Evolutionary conservation across 1,284 basidiomycete species (phyloP).

Genomic region (Pulveroboletus sp.): DNA sequence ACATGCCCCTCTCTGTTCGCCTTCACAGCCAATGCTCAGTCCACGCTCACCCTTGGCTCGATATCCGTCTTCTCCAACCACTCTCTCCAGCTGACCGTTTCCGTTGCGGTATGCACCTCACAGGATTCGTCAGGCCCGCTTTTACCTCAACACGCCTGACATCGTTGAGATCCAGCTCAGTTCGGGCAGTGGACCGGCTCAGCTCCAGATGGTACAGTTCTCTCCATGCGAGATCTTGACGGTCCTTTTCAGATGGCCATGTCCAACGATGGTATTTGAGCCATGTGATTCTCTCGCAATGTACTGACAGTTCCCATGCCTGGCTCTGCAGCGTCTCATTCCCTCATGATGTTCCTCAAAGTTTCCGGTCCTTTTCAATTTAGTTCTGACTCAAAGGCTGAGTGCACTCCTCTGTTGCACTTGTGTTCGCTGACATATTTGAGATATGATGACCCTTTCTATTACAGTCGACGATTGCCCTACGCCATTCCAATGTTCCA

Average conservation of each 20-base stretch:
- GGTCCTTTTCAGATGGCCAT: slow-evolving; percentile 58
- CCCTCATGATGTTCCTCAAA: too few relatives aligned
- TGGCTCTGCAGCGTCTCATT: slow-evolving; percentile 80
- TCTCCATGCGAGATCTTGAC: slow-evolving; percentile 49
- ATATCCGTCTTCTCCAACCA: slow-evolving; percentile 37
- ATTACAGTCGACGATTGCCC: too few relatives aligned
- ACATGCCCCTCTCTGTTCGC: background rate
- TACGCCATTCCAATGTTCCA: too few relatives aligned
- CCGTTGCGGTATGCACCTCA: slow-evolving; percentile 57
- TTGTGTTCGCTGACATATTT: too few relatives aligned
- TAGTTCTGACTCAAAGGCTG: too few relatives aligned
- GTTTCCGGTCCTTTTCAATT: too few relatives aligned
- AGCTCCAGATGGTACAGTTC: slow-evolving; percentile 47
- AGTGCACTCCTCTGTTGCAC: too few relatives aligned
- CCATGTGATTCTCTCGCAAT: too few relatives aligned
- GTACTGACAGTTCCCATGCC: too few relatives aligned
- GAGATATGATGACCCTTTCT: too few relatives aligned
- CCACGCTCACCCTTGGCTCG: slow-evolving; percentile 40
- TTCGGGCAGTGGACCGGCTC: slow-evolving; percentile 55
- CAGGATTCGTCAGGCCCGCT: slow-evolving; percentile 43
- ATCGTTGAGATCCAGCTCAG: slow-evolving; percentile 50
- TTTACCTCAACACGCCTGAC: slow-evolving; percentile 51
- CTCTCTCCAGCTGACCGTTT: slow-evolving; percentile 49
- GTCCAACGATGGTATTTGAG: slow-evolving; percentile 51
- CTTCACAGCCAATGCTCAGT: slow-evolving; percentile 17